Base-by-base conservation (phyloP, 2,329 filamentous ascomycete genomes). In the Penicillium glabrum region DNA sequence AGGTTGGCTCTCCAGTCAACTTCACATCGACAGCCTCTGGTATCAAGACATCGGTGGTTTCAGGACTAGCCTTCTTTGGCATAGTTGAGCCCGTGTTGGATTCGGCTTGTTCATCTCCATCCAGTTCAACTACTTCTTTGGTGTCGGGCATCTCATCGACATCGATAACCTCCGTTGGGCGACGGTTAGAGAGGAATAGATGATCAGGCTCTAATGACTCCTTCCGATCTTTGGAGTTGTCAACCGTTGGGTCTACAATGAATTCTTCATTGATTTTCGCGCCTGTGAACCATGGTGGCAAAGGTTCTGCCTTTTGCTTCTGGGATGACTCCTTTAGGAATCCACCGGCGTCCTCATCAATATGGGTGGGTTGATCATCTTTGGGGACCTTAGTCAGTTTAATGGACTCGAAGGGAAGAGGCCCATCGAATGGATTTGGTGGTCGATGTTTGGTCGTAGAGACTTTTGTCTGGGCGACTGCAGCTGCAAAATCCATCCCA, bases 401-500 rank as follows among this genome's bases (percentile, higher is more conserved):
- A 7, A 88, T 76, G 50, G 83, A 93, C 65, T 96, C 92, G 68
- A 99, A 99, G 0, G 95, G 95, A 5, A 99, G 75, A 0, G 93
- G 91, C 0, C 93, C 93, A 62, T 85, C 85, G 68, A 96, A 89
- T 3, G 85, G 80, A 64, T 86, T 85, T 14, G 57, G 37, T 7
- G 52, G 9, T 8, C 37, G 24, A 10, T 62, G 64, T 29, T 62
- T 64, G 41, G 81, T 81, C 68, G 86, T 84, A 56, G 81, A 79
- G 62, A 83, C 84, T 57, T 88, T 86, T 21, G 90, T 89, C 60
- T 87, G 88, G 10, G 87, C 86, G 49, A 97, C 74, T 0, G 91
- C 88, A 31, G 89, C 82, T 69, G 90, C 85, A 47, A 97, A 79
- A 71, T 96, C 91, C 71, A 93, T 80, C 14, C 79, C 86, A 51